Base-by-base conservation (phyloP, 768 basidiomycete genomes). In the Clitopilus passeckerianus region DNA sequence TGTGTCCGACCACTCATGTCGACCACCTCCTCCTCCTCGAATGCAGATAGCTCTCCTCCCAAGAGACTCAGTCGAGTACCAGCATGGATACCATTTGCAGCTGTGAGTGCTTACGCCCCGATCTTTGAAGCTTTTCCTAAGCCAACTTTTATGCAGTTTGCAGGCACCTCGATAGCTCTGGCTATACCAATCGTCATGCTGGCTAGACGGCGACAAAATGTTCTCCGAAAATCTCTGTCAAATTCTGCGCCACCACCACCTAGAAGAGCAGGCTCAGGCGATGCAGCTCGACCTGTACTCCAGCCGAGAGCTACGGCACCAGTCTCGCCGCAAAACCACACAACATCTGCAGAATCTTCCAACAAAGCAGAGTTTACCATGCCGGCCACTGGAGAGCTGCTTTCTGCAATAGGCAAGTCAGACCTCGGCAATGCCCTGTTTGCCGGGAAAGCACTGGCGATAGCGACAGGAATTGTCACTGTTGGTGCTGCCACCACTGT, bases 381-480 rank as follows among this genome's bases (percentile, higher is more conserved):
- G 18, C 71, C 72, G 12, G 63, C 71, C 27, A 63, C 66, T 10
- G 67, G 71, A 2, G 70, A 72, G 54, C 60, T 77, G 33, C 68
- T 74, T 57, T 71, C 74, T 8, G 78, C 74, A 1, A 65, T 79
- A 6, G 74, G 75, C 0, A 67, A 64, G n/a, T 63, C 71, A 56
- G 68, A 72, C 35, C 79, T 80, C 64, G 83, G 82, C 50, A 81
- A 77, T 0, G 80, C 80, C 0, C 58, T 88, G 1, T 79, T 85
- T 62, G 80, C 82, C 0, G 72, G 81, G 5, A 87, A 87, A 63
- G 89, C 89, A 0, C 84, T 91, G 41, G 74, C 79, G 2, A 77
- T 89, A 43, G 87, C 89, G 4, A 90, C 89, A 0, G 65, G 80
- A 9, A 65, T 87, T 34, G 88, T 90, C 23, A 64, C 77, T 0